Evolutionary conservation across 768 basidiomycete genomes (phyloP), one percentile per base, ranked within the genome.

Genomic region (Kwoniella bestiolae): DNA sequence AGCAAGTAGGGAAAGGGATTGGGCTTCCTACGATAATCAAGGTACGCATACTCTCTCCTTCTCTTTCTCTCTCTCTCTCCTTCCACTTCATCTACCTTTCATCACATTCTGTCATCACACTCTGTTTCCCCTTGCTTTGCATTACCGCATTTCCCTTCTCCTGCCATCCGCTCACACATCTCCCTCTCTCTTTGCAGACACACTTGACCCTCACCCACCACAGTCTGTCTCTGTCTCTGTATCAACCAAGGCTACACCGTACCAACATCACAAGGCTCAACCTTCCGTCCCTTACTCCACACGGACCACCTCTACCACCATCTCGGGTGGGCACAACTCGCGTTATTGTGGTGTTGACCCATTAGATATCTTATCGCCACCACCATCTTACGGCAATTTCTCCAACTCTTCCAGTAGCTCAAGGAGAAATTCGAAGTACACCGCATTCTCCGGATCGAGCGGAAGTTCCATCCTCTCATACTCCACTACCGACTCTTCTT

Each of bases 231-330:
- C n/a, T n/a, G n/a, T n/a, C n/a, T n/a, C 52, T 21, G 18, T 38
- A 25, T 25, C n/a, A n/a, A 8, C 34, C 28, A 46, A 29, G 46
- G 47, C 34, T 25, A 35, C 31, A 26, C 32, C 61, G 23, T 34
- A 56, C 31, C 53, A 47, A 21, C 63, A 64, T 32, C 56, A 62
- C 25, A 65, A 70, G 45, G 45, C 63, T 18, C 63, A 67, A 11
- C 72, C 72, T 21, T 70, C 68, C 29, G 66, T 67, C 5, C 72
- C 72, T 46, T 67, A 45, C 5, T 70, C 72, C 3, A 65, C 72
- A 34, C 60, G 68, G 28, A 73, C 66, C 29, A 46, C 66, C 21
- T 60, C 59, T 4, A 56, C 51, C 31, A 56, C 57, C 31, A 26
- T 50, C 18, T 55, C 52, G 18, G 32, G 52, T 34, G 58, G 58